Conservation (phyloP, 2,329 filamentous ascomycete species). For the Didymella pinodella region DNA sequence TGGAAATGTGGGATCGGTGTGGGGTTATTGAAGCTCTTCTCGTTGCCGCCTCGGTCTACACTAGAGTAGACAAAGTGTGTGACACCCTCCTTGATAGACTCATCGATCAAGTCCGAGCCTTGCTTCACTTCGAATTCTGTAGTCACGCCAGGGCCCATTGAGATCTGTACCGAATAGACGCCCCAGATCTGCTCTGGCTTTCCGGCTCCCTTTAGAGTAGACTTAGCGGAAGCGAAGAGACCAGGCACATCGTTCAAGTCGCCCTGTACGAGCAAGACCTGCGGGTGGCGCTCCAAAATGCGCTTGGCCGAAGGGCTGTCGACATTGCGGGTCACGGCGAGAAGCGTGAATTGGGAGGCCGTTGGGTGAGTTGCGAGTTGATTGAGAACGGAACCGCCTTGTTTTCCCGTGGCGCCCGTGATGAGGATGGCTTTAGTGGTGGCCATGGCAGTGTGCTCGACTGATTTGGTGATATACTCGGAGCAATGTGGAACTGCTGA, state of each 20-base stretch:
- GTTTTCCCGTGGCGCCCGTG: conserved; percentile 58
- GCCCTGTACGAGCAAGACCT: conserved; percentile 65
- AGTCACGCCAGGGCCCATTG: conserved; percentile 54
- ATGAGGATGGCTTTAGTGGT: conserved; percentile 54
- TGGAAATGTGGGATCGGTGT: conserved; percentile 67
- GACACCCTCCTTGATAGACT: conserved; percentile 63
- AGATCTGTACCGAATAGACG: conserved; percentile 69
- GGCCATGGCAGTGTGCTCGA: conserved; percentile 32
- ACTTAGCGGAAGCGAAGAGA: conserved; percentile 60
- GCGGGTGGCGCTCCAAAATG: conserved; percentile 55
- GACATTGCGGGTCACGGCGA: conserved; percentile 67
- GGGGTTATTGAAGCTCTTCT: conserved; percentile 57
- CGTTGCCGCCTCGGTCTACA: conserved; percentile 69
- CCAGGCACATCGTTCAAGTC: conserved; percentile 61
- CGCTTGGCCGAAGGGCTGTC: conserved; percentile 60
- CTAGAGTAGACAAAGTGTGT: conserved; percentile 70
- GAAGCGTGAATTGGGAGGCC: conserved; percentile 57
- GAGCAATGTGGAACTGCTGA: not conserved
- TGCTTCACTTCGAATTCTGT: conserved; percentile 60
- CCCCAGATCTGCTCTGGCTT: conserved; percentile 59
- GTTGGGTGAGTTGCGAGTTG: conserved; percentile 51
- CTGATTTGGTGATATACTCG: not conserved
- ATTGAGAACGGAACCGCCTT: conserved; percentile 56
- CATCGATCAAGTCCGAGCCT: conserved; percentile 66
- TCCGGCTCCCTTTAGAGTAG: conserved; percentile 45